Conservation (phyloP, 2,329 filamentous ascomycete species). For the Chaetomiaceae sp. region DNA sequence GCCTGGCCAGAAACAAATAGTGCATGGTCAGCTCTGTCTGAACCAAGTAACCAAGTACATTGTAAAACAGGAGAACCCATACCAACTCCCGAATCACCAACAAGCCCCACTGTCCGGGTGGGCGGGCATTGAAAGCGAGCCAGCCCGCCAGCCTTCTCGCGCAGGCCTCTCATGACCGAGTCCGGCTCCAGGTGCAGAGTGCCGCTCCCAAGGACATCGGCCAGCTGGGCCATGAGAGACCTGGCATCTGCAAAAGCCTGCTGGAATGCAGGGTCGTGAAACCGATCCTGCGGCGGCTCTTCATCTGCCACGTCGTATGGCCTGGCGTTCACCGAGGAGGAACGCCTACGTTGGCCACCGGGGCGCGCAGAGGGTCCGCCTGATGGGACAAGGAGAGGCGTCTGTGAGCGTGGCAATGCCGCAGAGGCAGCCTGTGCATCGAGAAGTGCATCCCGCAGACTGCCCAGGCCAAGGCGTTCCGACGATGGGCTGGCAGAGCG, state of each 20-base stretch:
- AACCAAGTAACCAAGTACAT: background rate
- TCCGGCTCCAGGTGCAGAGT: conserved; percentile 32
- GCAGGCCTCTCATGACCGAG: conserved; percentile 34
- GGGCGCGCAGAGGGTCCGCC: no score
- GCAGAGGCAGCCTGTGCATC: no score
- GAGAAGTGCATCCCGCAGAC: no score
- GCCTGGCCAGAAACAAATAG: conserved; percentile 25
- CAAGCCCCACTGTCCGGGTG: conserved; percentile 39
- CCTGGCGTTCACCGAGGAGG: background rate
- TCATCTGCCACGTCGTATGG: conserved; percentile 17
- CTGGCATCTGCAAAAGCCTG: conserved; percentile 30
- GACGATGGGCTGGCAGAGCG: no score
- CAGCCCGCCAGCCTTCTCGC: conserved; percentile 29
- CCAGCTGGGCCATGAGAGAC: conserved; percentile 27
- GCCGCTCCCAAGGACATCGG: conserved; percentile 30
- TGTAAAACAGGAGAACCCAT: background rate
- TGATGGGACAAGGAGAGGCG: no score
- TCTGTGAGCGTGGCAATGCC: no score
- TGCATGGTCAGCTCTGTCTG: background rate
- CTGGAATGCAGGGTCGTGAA: conserved; percentile 34
- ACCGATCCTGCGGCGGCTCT: conserved; percentile 26
- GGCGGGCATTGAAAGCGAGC: conserved; percentile 34
- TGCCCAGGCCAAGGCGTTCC: no score
- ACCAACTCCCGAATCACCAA: conserved; percentile 44
- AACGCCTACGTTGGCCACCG: conserved; percentile 1